These are phyloP conservation scores for Chaetomium sp. DNA, from an alignment of 2,329 filamentous ascomycete species.

Conservation along the genomic window DNA sequence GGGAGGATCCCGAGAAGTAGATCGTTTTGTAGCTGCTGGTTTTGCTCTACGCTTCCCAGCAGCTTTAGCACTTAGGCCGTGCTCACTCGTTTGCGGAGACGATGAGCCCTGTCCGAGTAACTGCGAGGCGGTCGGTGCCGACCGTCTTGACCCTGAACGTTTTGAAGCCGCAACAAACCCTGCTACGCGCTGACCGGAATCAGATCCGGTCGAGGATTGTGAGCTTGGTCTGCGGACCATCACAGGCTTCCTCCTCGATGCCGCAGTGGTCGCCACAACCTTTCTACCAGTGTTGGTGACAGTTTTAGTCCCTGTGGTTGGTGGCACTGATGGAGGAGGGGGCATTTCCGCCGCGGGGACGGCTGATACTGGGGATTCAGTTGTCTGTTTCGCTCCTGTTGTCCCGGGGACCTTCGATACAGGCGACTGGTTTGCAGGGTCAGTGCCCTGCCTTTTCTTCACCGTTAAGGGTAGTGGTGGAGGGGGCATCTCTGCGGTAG, in stretches of 20 bases:
- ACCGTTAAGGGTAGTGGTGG: constrained; percentile 24
- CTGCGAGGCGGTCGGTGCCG: constrained; percentile 14
- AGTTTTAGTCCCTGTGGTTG: constrained; percentile 39
- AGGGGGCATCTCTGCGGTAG: constrained; percentile 34
- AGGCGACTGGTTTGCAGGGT: constrained; percentile 27
- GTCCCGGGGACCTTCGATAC: constrained; percentile 26
- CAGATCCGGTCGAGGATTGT: constrained; percentile 47
- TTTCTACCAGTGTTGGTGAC: constrained; percentile 38
- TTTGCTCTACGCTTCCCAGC: constrained; percentile 51
- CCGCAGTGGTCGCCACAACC: constrained; percentile 48
- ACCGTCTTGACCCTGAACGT: constrained; percentile 9
- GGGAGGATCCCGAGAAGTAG: constrained; percentile 12
- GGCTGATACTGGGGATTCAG: constrained; percentile 45
- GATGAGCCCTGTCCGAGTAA: constrained; percentile 16
- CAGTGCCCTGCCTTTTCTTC: constrained; percentile 32
- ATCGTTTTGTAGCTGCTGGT: constrained; percentile 22
- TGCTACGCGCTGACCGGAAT: constrained; percentile 18
- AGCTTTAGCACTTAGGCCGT: constrained; percentile 47
- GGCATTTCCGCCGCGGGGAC: constrained; percentile 40
- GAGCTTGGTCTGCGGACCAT: constrained; percentile 52
- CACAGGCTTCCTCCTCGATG: constrained; percentile 50
- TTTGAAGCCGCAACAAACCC: constrained; percentile 16
- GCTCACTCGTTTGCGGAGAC: constrained; percentile 24
- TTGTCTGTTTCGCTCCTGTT: constrained; percentile 39
- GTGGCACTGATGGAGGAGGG: constrained; percentile 33